Evolutionary conservation across 2,329 filamentous ascomycete species (phyloP).

Genomic region (Cryphonectria japonica): DNA sequence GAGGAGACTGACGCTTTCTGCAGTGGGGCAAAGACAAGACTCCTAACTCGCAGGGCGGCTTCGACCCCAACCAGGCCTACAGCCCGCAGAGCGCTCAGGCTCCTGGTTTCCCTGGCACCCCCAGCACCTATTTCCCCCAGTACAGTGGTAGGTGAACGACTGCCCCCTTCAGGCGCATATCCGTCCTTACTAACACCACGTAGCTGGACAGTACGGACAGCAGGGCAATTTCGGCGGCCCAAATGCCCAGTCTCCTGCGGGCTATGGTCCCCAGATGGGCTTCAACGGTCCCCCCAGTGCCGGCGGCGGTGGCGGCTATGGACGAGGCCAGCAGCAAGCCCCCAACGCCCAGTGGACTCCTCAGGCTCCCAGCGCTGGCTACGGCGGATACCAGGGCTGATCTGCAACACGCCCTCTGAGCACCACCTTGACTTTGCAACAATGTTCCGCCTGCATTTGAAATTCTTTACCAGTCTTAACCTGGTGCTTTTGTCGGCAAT

Average conservation of each 20-base stretch:
- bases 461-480: background rate
- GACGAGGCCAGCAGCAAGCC: slow-evolving; percentile 70
- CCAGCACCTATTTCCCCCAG: slow-evolving; percentile 87
- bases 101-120: slow-evolving; percentile 76
- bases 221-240: slow-evolving; percentile 66
- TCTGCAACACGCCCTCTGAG: background rate
- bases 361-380: slow-evolving; percentile 62
- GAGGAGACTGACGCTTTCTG: slow-evolving; percentile 38
- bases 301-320: slow-evolving; percentile 72
- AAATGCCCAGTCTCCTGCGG: slow-evolving; percentile 63
- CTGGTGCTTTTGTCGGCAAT: background rate
- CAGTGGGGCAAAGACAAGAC: slow-evolving; percentile 99
- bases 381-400: slow-evolving; percentile 66
- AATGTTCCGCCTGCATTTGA: background rate
- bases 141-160: slow-evolving; percentile 70
- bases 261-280: slow-evolving; percentile 70
- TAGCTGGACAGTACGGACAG: slow-evolving; percentile 61
- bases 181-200: slow-evolving; percentile 58
- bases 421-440: background rate
- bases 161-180: background rate
- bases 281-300: slow-evolving; percentile 76
- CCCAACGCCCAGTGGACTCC: slow-evolving; percentile 59
- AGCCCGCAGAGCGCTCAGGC: slow-evolving; percentile 76
- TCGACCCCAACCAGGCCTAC: slow-evolving; percentile 77
- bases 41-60: slow-evolving; percentile 70